Base-by-base conservation (phyloP, 495 filamentous ascomycete species). In the Chaetomidium leptoderma region DNA sequence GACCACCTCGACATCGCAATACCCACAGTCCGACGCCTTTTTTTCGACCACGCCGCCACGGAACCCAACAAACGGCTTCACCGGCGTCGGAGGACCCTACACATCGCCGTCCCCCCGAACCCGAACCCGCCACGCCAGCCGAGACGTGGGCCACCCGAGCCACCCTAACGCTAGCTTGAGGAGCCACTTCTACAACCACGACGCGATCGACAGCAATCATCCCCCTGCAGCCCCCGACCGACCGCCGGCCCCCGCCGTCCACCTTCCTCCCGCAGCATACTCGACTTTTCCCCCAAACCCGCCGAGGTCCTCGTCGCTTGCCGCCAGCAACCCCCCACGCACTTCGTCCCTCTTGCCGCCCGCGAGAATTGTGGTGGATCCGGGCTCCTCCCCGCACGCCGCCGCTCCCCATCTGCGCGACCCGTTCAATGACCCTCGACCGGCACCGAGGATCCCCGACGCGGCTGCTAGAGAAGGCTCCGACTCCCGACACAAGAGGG, bases 291-390 rank as follows among this genome's bases (percentile, higher is more conserved):
- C 62, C 50, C 23, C 56, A 11, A 57, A 59, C 50, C 67, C 60
- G 37, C 72, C 69, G 35, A 70, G 72, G 53, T 66, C 64, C 4
- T 70, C 72, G 53, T 73, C 70, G 24, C 68, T 76, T 16, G 55
- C 61, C 29, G 53, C 62, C 44, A 26, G 50, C 45, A 53, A 52
- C 46, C 68, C 58, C 37, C 72, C 67, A 26, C 71, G 73, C 57
- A 68, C 65, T 4, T 70, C 72, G 43, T 73, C 70, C 23, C 70
- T 76, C 52, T 55, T 73, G 27, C 58, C 69, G 44, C 64, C 69
- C 57, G 61, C 69, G 51, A 46, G 62, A 62, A 58, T 70, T 48
- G 29, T 49, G 39, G 42, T 67, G 60, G 68, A 68, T 51, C 46
- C 36, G 40, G 35, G 51, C 14, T 36, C n/a, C n/a, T n/a, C 48